phyloP scores from a whole-genome alignment of 345 rosid species.

The Euphorbia peplus region DNA sequence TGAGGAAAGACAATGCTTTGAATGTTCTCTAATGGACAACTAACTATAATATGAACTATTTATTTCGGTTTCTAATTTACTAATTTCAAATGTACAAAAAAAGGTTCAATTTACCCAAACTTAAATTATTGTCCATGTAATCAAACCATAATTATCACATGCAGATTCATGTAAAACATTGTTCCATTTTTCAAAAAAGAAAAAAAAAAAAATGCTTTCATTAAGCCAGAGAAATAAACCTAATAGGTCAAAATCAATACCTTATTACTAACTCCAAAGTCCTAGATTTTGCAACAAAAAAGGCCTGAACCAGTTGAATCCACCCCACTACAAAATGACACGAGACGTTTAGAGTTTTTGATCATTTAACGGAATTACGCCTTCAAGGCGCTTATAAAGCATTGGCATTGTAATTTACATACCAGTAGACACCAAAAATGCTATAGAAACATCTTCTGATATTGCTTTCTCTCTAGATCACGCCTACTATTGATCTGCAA shows the following conservation, averaged over 20 bases:
- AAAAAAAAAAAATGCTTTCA: no score
- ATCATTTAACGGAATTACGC: not conserved
- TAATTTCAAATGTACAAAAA: no score
- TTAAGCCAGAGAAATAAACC: not conserved
- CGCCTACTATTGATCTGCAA: conserved; percentile 64
- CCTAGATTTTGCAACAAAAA: conserved; percentile 15
- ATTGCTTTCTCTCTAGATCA: conserved; percentile 64
- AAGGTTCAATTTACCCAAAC: no score
- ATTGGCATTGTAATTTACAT: not conserved
- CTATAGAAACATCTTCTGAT: conserved; percentile 68
- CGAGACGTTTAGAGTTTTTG: conserved; percentile 4
- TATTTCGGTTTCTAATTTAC: no score
- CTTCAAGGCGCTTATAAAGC: not conserved
- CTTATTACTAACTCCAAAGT: conserved; percentile 20
- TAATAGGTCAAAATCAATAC: conserved; percentile 11
- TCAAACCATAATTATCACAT: no score
- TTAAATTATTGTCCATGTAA: no score
- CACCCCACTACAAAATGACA: conserved; percentile 1
- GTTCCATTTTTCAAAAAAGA: no score
- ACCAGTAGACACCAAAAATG: conserved; percentile 15
- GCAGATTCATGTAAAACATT: no score
- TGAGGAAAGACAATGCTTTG: no score
- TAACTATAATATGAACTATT: no score
- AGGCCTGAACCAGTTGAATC: conserved; percentile 13
- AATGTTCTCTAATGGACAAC: no score